Conservation (phyloP, 2,329 filamentous ascomycete genomes). For the Pestalotiopsis sp. region DNA sequence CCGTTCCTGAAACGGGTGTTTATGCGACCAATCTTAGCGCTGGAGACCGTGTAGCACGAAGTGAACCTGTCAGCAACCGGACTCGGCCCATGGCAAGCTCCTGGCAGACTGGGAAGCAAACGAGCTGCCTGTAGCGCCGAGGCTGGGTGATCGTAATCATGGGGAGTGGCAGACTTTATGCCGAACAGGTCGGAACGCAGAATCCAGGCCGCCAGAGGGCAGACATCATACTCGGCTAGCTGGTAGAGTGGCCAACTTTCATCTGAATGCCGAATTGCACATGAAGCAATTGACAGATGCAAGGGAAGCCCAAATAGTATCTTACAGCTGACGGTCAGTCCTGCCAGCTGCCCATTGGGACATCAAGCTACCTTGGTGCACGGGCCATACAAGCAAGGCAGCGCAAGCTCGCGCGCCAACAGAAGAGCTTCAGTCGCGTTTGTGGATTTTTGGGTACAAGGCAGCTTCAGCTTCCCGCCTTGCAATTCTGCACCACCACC, state of each 20-base stretch:
- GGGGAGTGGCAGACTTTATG: not conserved
- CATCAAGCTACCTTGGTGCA: not conserved
- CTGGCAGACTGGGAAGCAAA: not conserved
- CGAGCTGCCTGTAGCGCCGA: not conserved
- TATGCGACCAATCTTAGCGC: not conserved
- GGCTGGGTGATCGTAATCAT: not conserved
- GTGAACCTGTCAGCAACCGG: not conserved
- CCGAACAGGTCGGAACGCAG: not conserved
- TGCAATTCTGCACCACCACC: not conserved
- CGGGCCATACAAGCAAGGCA: not conserved
- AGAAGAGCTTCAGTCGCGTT: not conserved
- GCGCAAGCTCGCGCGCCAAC: not conserved
- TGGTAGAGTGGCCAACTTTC: not conserved
- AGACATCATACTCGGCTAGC: too few species aligned
- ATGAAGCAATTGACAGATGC: not conserved
- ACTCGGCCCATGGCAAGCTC: not conserved
- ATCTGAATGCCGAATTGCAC: not conserved
- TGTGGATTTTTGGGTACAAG: not conserved
- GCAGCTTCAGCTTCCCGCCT: not conserved
- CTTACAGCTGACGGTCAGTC: not conserved
- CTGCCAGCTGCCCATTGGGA: not conserved
- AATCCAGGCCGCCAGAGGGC: not conserved
- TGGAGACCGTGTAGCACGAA: not conserved
- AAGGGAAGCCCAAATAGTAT: not conserved
- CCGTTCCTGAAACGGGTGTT: conserved; percentile 3